These are phyloP conservation scores for Termitomyces sp. DNA, from an alignment of 768 basidiomycete species.

Conservation along the genomic window DNA sequence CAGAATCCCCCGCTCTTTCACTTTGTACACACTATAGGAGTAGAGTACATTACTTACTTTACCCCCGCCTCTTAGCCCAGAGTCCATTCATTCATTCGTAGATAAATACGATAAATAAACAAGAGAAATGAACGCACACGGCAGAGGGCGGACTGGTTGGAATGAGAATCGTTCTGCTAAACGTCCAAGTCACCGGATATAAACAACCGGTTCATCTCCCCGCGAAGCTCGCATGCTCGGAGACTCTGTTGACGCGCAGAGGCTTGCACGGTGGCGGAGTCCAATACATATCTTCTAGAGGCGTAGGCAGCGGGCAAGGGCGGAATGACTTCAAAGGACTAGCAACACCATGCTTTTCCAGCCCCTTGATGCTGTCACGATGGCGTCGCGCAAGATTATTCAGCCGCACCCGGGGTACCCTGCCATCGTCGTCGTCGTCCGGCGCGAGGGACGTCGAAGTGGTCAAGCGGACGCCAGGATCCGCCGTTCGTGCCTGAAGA, in stretches of 20 bases:
- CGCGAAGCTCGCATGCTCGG: conserved; percentile 31
- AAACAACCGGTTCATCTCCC: conserved; percentile 25
- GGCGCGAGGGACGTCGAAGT: conserved; percentile 15
- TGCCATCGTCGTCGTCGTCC: conserved; percentile 8
- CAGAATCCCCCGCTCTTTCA: background rate
- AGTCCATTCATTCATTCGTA: too few species aligned
- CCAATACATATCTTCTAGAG: conserved; percentile 45
- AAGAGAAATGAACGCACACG: background rate
- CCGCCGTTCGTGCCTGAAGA: conserved; percentile 20
- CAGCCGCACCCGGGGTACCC: conserved; percentile 17
- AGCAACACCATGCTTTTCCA: background rate
- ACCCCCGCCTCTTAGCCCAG: too few species aligned
- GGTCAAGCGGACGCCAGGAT: conserved; percentile 10
- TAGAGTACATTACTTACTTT: too few species aligned
- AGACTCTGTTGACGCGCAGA: conserved; percentile 21
- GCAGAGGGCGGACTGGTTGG: background rate
- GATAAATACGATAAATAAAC: background rate
- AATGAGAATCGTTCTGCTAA: background rate
- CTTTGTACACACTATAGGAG: too few species aligned
- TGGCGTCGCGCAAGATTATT: conserved; percentile 5
- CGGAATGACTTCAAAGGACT: conserved; percentile 19
- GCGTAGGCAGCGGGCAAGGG: conserved; percentile 51
- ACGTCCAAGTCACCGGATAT: background rate
- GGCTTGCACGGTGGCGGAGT: conserved; percentile 15
- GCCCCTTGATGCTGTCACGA: conserved; percentile 15